Evolutionary conservation across 306 rosid genomes (phyloP).

Genomic region (Prunus mira): DNA sequence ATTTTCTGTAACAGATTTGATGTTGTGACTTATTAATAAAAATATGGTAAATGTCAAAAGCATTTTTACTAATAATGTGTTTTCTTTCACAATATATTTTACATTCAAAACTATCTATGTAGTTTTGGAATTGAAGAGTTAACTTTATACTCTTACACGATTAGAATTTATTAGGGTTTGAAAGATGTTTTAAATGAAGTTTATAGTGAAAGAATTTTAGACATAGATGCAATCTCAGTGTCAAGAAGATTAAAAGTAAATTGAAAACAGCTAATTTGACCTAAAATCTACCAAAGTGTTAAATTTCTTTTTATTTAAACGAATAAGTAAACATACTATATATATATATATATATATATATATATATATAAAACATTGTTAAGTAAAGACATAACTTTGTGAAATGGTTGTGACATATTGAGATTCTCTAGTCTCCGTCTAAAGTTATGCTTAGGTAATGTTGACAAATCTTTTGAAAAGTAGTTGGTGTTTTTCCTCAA

Average conservation of each 20-base stretch:
- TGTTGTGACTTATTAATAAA: neutral
- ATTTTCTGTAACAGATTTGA: neutral
- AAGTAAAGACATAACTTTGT: neutral
- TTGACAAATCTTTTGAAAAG: neutral
- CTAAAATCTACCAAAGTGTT: no score
- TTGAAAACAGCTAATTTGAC: no score
- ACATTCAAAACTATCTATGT: no score
- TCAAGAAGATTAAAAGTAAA: no score
- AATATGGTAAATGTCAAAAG: neutral
- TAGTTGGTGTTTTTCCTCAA: slow-evolving; percentile 2
- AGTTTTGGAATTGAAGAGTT: no score
- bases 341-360: neutral
- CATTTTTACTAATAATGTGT: neutral
- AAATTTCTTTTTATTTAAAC: no score
- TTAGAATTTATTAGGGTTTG: no score
- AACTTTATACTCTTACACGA: no score
- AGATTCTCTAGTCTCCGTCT: neutral
- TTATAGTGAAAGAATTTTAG: no score
- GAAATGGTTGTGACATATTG: neutral
- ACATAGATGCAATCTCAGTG: no score
- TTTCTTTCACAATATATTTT: no score
- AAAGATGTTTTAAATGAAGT: no score
- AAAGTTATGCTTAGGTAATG: slow-evolving; percentile 1
- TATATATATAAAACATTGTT: neutral
- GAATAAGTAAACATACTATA: neutral